Conservation (phyloP, 345 rosid genomes). For the Excoecaria agallocha region DNA sequence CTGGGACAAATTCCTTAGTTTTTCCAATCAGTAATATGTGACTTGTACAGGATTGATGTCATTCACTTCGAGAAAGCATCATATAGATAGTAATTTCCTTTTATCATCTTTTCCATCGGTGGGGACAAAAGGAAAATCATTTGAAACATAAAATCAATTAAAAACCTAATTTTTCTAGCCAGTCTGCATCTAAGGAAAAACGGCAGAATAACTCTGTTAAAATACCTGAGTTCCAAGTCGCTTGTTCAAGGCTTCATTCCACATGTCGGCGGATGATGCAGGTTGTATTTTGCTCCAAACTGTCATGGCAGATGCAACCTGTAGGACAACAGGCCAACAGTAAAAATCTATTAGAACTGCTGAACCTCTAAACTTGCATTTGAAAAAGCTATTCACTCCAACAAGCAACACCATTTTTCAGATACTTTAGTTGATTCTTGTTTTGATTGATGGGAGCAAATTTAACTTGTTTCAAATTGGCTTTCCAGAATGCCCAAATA, state of each 20-base stretch:
- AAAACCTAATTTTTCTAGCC: neutral
- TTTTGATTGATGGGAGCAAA: neutral
- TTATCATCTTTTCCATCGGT: too few relatives aligned
- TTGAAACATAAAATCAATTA: neutral
- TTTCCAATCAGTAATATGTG: neutral
- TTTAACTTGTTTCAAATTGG: neutral
- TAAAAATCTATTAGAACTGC: conserved; percentile 4
- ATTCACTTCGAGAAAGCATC: neutral
- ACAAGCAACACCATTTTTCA: neutral
- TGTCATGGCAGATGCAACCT: conserved; percentile 97
- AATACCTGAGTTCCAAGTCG: conserved; percentile 87
- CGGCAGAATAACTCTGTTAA: neutral
- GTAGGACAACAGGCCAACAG: conserved; percentile 20
- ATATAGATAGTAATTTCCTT: neutral
- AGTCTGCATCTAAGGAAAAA: neutral
- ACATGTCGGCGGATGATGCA: conserved; percentile 83
- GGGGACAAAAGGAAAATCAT: neutral
- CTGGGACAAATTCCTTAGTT: neutral
- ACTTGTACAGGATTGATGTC: neutral
- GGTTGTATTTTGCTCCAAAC: conserved; percentile 94
- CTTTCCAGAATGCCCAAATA: neutral
- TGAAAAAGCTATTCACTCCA: neutral
- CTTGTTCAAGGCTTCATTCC: conserved; percentile 95
- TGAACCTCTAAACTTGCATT: conserved; percentile 2
- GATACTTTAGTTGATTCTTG: neutral